phyloP scores from a whole-genome alignment of 345 rosid genomes.

The Eucalyptus fibrosa region DNA sequence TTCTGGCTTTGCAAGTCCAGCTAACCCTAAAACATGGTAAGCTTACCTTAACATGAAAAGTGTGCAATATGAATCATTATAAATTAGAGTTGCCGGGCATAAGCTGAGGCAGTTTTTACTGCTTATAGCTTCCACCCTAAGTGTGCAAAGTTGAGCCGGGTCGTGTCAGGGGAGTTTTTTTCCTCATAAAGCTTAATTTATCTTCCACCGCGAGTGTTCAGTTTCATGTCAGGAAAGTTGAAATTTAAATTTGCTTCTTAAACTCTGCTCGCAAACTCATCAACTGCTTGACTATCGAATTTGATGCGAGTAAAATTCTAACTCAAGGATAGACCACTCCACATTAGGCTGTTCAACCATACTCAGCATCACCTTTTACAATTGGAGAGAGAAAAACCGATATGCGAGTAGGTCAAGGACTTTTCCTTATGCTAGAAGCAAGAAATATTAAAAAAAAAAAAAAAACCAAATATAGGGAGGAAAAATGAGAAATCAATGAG shows the following conservation, averaged over 20 bases:
- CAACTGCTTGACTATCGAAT: neutral
- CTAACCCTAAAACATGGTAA: neutral
- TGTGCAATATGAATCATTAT: neutral
- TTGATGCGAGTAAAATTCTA: neutral
- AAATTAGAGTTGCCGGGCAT: neutral
- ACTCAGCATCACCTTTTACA: neutral
- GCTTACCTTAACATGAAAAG: neutral
- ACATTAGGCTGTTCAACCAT: neutral
- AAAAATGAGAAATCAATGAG: neutral
- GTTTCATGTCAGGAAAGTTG: neutral
- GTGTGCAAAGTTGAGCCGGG: neutral
- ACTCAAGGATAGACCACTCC: neutral
- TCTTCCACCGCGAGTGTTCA: neutral
- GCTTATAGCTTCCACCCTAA: neutral
- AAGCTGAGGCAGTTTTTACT: neutral
- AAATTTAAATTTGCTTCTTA: neutral
- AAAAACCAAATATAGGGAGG: neutral
- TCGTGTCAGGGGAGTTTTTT: neutral
- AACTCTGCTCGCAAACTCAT: neutral
- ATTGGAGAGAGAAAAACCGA: neutral
- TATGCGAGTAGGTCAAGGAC: neutral
- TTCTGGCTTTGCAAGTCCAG: neutral
- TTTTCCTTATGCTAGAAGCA: neutral
- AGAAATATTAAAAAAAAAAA: neutral
- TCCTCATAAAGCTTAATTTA: neutral